Conservation (phyloP, 371 early-diverging fungal genomes). For the Zychaea mexicana region DNA sequence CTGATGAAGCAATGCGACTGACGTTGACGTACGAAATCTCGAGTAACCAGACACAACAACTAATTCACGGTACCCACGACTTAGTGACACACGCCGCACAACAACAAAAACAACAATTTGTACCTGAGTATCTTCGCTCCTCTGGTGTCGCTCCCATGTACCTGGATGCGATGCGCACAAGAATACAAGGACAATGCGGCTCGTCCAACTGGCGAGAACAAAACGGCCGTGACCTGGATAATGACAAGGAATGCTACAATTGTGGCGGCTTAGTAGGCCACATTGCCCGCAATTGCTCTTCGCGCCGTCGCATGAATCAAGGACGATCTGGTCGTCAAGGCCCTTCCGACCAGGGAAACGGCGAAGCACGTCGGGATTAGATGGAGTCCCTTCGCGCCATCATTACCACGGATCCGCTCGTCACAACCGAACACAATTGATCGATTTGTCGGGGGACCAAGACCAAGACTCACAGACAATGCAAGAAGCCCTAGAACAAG, state of each 20-base stretch:
- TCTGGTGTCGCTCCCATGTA: slow-evolving; percentile 2
- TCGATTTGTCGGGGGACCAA: no score
- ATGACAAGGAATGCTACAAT: slow-evolving; percentile 5
- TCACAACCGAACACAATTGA: no score
- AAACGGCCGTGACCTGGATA: background rate
- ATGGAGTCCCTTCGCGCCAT: no score
- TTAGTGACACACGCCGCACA: no score
- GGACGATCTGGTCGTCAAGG: no score
- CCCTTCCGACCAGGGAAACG: no score
- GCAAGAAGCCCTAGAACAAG: no score
- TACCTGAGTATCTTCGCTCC: background rate
- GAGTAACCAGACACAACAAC: background rate
- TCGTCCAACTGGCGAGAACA: background rate
- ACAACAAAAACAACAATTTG: background rate
- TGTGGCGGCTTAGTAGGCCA: slow-evolving; percentile 1
- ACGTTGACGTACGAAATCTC: slow-evolving; percentile 9
- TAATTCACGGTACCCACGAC: no score
- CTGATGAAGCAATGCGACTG: background rate
- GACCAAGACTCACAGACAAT: no score
- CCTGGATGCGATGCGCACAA: background rate
- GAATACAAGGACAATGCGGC: background rate
- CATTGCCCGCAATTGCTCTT: background rate
- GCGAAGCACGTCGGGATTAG: no score
- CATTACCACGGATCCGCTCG: no score
- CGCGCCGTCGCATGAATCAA: no score